Percentiles rank a stretch among this genome's conserved stretches.
These are phyloP conservation scores for Backusella westeae DNA, from an alignment of 192 early-diverging fungal species.

Conservation along the genomic window DNA sequence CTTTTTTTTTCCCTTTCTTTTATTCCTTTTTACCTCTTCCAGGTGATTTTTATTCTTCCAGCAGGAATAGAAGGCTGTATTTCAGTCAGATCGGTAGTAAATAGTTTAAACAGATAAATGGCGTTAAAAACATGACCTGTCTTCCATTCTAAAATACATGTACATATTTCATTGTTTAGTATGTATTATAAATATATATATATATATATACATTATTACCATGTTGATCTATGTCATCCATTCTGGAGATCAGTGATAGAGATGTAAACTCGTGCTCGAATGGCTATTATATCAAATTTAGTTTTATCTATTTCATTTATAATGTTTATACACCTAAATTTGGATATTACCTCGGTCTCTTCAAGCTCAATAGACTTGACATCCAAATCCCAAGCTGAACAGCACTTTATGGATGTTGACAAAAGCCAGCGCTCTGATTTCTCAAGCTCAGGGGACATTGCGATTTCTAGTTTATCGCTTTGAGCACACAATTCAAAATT, in stretches of 20 bases:
- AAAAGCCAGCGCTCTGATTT: conserved; percentile 34
- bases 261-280: background rate
- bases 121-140: conserved; percentile 43
- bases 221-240: conserved; percentile 10
- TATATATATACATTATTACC: background rate
- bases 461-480: conserved; percentile 28
- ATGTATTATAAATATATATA: background rate
- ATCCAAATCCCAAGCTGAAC: conserved; percentile 48
- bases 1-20: background rate
- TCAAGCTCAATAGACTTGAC: conserved; percentile 45
- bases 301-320: background rate
- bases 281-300: background rate
- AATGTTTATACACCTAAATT: background rate
- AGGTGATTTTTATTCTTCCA: conserved; percentile 42
- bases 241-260: conserved; percentile 1
- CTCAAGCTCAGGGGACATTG: conserved; percentile 22
- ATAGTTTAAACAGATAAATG: conserved; percentile 40
- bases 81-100: conserved; percentile 28
- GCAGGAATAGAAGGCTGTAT: conserved; percentile 18
- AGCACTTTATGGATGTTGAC: conserved; percentile 34
- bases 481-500: conserved; percentile 39
- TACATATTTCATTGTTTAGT: background rate
- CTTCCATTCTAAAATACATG: conserved; percentile 44
- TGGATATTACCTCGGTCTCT: conserved; percentile 17
- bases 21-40: conserved; percentile 44